These are phyloP conservation scores for Colletotrichum caudatum DNA, from an alignment of 2,329 filamentous ascomycete species.

Conservation along the genomic window DNA sequence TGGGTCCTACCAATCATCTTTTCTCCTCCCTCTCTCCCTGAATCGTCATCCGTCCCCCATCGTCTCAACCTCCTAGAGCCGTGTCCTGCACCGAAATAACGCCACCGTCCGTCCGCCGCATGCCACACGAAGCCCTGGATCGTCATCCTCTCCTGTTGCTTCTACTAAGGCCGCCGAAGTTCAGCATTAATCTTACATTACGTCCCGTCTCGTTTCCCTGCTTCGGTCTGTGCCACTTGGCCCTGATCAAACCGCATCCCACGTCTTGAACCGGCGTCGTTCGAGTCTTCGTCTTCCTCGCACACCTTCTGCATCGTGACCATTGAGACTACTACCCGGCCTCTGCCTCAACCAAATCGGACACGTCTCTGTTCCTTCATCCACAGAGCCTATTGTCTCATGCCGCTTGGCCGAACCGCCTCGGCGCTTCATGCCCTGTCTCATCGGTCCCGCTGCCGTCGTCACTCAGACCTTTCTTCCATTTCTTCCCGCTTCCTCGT, in stretches of 20 bases:
- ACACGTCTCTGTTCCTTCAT: neutral
- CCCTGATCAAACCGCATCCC: conserved; percentile 24
- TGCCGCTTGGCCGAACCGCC: neutral
- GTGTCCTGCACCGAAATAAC: conserved; percentile 39
- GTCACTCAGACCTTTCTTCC: neutral
- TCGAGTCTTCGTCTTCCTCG: conserved; percentile 3
- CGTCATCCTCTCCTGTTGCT: conserved; percentile 7
- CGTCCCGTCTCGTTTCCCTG: conserved; percentile 35
- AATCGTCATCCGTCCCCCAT: conserved; percentile 26
- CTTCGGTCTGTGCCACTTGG: conserved; percentile 39
- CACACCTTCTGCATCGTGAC: conserved; percentile 21
- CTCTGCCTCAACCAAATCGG: neutral
- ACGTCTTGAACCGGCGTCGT: conserved; percentile 1
- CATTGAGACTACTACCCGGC: conserved; percentile 6
- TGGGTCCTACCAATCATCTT: conserved; percentile 40
- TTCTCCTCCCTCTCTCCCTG: conserved; percentile 29
- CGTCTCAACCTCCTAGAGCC: conserved; percentile 38
- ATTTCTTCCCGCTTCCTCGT: neutral
- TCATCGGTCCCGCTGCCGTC: conserved; percentile 18
- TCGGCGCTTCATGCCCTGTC: conserved; percentile 23
- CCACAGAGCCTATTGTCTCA: conserved; percentile 12
- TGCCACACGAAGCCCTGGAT: conserved; percentile 19
- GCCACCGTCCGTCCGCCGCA: conserved; percentile 35
- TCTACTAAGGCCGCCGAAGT: conserved; percentile 17
- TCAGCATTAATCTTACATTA: conserved; percentile 37